These are phyloP conservation scores for Pouteria campechiana DNA, from an alignment of 179 eudicot genomes.

Conservation along the genomic window DNA sequence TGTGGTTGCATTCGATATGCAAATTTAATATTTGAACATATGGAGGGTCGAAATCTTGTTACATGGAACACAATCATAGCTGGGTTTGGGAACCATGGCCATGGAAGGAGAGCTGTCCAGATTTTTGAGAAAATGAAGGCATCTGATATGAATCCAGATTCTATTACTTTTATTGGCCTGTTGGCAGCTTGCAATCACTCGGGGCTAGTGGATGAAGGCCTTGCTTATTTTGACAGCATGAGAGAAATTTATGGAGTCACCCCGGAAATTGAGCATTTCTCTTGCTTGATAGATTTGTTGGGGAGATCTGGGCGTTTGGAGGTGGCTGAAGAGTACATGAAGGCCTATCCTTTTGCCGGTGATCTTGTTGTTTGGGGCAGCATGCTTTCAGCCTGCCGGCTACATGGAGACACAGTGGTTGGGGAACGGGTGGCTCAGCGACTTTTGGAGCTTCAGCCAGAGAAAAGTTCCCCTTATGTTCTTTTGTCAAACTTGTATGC, in stretches of 20 bases:
- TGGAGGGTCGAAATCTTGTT: slow-evolving; percentile 23
- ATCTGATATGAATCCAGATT: slow-evolving; percentile 32
- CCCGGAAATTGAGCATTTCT: slow-evolving; percentile 38
- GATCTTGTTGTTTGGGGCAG: slow-evolving; percentile 40
- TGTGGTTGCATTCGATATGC: slow-evolving; percentile 40
- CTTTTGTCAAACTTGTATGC: slow-evolving; percentile 53
- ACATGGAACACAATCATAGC: slow-evolving; percentile 55
- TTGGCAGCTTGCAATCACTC: slow-evolving; percentile 54
- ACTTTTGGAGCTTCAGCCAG: slow-evolving; percentile 23
- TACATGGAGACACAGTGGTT: slow-evolving; percentile 27
- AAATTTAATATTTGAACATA: slow-evolving; percentile 19
- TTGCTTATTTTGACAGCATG: slow-evolving; percentile 27
- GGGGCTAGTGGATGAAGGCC: slow-evolving; percentile 47
- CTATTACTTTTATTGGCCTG: slow-evolving; percentile 39
- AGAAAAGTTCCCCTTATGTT: slow-evolving; percentile 39
- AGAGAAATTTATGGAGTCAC: slow-evolving; percentile 16
- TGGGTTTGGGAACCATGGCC: slow-evolving; percentile 52
- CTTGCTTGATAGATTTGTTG: slow-evolving; percentile 47
- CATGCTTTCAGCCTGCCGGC: slow-evolving; percentile 45
- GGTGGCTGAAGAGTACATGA: slow-evolving; percentile 28
- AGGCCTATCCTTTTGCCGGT: slow-evolving; percentile 17
- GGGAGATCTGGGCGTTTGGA: slow-evolving; percentile 44
- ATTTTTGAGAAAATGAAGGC: slow-evolving; percentile 35
- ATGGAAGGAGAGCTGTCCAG: slow-evolving; percentile 21
- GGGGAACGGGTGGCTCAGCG: slow-evolving; percentile 34